A percentile compares a stretch with the other conserved stretches of the same genome.
phyloP scores from a whole-genome alignment of 805 yeast genomes.

The Yarrowia phangngaensis region DNA sequence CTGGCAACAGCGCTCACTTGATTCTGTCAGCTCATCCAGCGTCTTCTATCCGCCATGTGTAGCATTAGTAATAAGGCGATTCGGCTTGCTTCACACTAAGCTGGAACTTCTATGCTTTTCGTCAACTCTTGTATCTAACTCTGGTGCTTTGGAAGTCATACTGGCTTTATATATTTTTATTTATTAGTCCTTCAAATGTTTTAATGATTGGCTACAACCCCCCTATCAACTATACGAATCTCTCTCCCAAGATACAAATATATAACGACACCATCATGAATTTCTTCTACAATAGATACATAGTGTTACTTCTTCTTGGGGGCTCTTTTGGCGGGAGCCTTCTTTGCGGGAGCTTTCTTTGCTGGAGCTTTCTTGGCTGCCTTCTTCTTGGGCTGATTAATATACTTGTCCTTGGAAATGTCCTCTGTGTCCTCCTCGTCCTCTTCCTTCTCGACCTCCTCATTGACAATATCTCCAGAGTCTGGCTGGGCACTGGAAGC shows the following conservation, averaged over 20 bases:
- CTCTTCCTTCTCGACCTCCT: constrained; percentile 36
- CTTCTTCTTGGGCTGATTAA: constrained; percentile 48
- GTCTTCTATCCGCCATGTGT: too few species aligned
- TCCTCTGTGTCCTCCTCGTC: constrained; percentile 50
- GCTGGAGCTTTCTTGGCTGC: constrained; percentile 27
- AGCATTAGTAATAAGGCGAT: too few species aligned
- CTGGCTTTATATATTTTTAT: not conserved
- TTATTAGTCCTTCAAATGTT: not conserved
- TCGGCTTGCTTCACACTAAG: too few species aligned
- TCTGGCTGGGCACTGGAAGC: constrained; percentile 47
- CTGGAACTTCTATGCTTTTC: too few species aligned
- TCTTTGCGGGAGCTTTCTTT: constrained; percentile 23
- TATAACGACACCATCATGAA: not conserved
- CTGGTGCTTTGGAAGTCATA: not conserved
- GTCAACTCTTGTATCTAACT: too few species aligned
- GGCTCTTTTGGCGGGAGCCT: constrained; percentile 30
- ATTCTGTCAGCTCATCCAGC: too few species aligned
- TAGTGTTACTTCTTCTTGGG: constrained; percentile 27
- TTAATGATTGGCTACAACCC: not conserved
- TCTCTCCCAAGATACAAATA: not conserved
- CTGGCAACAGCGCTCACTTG: too few species aligned
- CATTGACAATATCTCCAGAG: constrained; percentile 61
- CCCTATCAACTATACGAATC: not conserved
- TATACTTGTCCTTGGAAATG: constrained; percentile 58
- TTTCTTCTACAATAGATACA: not conserved